A percentile compares a stretch with the other conserved stretches of the same genome.
Evolutionary conservation across 306 rosid genomes (phyloP).

Genomic region (Vachellia collinsii): DNA sequence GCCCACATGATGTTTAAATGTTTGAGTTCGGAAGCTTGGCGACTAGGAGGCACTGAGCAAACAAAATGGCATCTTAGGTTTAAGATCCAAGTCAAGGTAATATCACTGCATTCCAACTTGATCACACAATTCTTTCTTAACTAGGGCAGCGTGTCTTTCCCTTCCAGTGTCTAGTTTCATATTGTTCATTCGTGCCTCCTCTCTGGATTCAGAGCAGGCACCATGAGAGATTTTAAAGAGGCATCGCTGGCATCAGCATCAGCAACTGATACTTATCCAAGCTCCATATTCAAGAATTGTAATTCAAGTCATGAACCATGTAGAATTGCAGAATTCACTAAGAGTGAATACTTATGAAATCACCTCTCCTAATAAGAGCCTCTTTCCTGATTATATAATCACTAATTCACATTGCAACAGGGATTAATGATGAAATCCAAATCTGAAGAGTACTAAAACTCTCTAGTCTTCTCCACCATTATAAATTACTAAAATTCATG

Average conservation of each 20-base stretch:
- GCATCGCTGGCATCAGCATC: not conserved
- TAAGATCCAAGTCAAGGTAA: too few species aligned
- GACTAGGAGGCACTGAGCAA: not conserved
- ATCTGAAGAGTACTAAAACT: not conserved
- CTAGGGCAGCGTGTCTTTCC: not conserved
- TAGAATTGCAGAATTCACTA: not conserved
- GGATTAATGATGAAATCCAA: not conserved
- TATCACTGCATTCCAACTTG: not conserved
- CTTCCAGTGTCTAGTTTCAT: not conserved
- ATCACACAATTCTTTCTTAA: not conserved
- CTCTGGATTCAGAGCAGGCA: not conserved
- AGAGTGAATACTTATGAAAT: not conserved
- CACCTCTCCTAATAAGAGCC: not conserved
- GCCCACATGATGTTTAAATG: not conserved
- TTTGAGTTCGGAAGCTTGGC: not conserved
- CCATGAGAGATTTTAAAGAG: not conserved
- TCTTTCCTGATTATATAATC: not conserved
- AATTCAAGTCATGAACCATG: not conserved
- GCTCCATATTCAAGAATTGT: not conserved
- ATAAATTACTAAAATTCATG: not conserved
- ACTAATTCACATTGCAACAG: not conserved
- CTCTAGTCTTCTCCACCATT: constrained; percentile 9
- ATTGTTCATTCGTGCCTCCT: not conserved
- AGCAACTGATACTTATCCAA: not conserved
- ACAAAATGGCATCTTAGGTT: too few species aligned